phyloP scores from a whole-genome alignment of 345 rosid species.

The Euphorbia peplus region DNA sequence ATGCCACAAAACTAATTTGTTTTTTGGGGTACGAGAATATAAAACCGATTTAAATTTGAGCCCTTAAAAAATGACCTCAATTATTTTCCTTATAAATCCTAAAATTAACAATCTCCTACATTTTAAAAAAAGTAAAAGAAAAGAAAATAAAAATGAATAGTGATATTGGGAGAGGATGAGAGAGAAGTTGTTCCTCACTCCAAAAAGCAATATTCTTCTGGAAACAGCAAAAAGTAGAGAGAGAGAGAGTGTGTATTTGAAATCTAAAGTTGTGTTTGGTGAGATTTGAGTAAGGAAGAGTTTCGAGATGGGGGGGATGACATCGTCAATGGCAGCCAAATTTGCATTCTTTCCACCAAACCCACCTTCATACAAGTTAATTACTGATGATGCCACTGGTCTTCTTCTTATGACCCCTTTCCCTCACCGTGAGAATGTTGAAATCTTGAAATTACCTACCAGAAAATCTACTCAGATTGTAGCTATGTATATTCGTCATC shows the following conservation, averaged over 20 bases:
- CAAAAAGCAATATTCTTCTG: conserved; percentile 21
- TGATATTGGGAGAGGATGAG: too few relatives aligned
- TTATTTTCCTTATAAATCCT: too few relatives aligned
- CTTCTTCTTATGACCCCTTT: conserved; percentile 62
- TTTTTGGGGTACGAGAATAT: too few relatives aligned
- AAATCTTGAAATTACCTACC: conserved; percentile 63
- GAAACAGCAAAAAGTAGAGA: conserved; percentile 14
- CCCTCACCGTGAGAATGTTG: conserved; percentile 89
- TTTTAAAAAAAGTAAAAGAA: too few relatives aligned
- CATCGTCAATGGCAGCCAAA: conserved; percentile 98
- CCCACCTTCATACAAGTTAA: conserved; percentile 82
- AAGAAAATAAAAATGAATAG: too few relatives aligned
- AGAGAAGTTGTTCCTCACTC: too few relatives aligned
- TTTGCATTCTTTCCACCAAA: conserved; percentile 92
- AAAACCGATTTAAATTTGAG: too few relatives aligned
- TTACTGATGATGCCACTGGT: conserved; percentile 54
- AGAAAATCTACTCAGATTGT: conserved; percentile 80
- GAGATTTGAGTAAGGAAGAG: conserved; percentile 14
- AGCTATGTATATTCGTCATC: conserved; percentile 74
- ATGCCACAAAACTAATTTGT: too few relatives aligned
- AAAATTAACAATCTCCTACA: too few relatives aligned
- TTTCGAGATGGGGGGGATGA: conserved; percentile 92
- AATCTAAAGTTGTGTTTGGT: too few relatives aligned
- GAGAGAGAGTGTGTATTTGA: conserved; percentile 15
- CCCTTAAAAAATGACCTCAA: too few relatives aligned